Conservation (phyloP, 2,329 filamentous ascomycete species). For the Botrytis sinoallii region DNA sequence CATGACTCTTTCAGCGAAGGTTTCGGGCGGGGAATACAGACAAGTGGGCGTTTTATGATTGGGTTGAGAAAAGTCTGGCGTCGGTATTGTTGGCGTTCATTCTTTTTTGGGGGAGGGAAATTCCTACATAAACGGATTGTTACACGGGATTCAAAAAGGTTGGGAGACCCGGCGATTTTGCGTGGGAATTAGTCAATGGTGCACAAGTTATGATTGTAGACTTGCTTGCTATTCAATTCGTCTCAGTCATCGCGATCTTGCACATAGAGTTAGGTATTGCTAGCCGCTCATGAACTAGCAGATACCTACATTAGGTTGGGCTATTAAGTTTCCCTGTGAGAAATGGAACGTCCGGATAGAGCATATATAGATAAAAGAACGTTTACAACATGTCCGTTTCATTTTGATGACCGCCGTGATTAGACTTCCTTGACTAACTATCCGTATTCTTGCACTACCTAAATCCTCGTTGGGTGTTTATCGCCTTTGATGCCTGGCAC, state of each 20-base stretch:
- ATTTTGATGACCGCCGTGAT: background rate
- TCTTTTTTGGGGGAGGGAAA: background rate
- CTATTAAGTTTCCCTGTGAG: background rate
- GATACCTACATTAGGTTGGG: background rate
- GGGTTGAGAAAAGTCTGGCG: conserved; percentile 1
- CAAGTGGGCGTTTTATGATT: background rate
- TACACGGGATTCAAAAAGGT: background rate
- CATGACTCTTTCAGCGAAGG: conserved; percentile 9
- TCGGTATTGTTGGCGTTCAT: conserved; percentile 3
- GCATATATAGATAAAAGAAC: background rate
- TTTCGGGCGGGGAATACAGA: background rate
- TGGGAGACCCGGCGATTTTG: background rate
- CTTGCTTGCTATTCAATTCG: background rate
- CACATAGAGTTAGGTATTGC: background rate
- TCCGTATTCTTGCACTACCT: background rate
- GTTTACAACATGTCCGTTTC: background rate
- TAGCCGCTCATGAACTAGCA: background rate
- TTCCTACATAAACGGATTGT: background rate
- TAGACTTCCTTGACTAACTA: background rate
- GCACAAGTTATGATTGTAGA: background rate
- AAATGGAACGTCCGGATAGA: background rate
- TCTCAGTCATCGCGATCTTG: background rate
- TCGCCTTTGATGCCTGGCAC: background rate
- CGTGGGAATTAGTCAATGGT: background rate
- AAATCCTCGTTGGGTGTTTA: background rate